Base-by-base conservation (phyloP, 768 basidiomycete genomes). In the Tulasnella sp. region DNA sequence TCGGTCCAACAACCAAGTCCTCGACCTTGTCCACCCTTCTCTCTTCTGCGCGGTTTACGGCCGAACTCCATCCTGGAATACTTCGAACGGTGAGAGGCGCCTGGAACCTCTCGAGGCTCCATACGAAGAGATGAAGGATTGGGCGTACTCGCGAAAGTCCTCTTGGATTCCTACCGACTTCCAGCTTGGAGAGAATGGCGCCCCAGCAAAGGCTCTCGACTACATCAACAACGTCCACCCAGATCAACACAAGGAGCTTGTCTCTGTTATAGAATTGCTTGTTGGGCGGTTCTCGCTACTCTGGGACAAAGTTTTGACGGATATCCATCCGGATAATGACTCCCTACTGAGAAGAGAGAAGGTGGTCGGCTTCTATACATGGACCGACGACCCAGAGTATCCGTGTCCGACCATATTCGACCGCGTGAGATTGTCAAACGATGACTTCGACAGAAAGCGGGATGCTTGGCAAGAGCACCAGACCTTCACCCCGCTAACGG, bases 31-130 rank as follows among this genome's bases (percentile, higher is more conserved):
- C 35, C 35, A 35, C 35, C 35, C 35, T 35, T 35, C 35, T 35
- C 35, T 35, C 5, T 35, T 35, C 35, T 35, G 35, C 35, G 35
- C 48, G 16, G 48, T 51, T 15, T 51, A 51, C 48, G 48, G 23
- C 23, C 48, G 48, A 23, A 51, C 48, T 51, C 48, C 13, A 26
- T 77, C 86, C 74, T 48, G 79, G 75, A 23, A 51, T 23, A 23
- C 42, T 74, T 15, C 71, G 4, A 29, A 7, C 70, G 39, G 13
- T n/a, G 32, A 18, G 3, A 70, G 37, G 23, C 10, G 4, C 13
- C n/a, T 32, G 16, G 3, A 35, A 35, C n/a, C 20, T 29, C 55
- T 32, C 37, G 26, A 37, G 55, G 20, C 20, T 11, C 55, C 75
- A 26, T 16, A 71, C 69, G 32, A 20, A 69, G 35, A 51, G 26